These are phyloP conservation scores for Kingdonia uniflora DNA, from an alignment of 164 flowering plant genomes.

Conservation along the genomic window DNA sequence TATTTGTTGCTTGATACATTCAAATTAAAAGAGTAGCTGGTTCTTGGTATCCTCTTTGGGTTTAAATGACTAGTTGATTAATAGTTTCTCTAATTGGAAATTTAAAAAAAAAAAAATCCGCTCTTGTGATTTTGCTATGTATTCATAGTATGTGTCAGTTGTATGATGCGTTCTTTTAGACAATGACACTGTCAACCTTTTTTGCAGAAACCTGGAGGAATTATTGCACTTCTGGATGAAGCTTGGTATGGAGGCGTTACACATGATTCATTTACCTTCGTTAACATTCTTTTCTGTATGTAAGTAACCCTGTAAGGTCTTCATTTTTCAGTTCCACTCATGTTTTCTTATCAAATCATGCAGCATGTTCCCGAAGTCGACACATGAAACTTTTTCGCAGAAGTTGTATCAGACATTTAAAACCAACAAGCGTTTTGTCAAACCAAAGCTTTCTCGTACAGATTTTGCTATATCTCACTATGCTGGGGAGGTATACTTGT, in stretches of 20 bases:
- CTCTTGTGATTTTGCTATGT: background rate
- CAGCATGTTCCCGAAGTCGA: constrained; percentile 99
- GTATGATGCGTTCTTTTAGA: background rate
- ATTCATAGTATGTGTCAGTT: background rate
- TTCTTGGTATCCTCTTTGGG: no score
- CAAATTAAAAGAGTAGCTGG: no score
- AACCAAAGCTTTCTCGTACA: constrained; percentile 97
- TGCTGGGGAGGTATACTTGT: constrained; percentile 81
- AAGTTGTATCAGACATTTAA: constrained; percentile 89
- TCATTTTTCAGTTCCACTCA: background rate
- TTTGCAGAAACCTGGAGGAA: constrained; percentile 96
- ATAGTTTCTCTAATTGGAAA: no score
- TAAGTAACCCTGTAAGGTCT: background rate
- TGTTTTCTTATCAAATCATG: constrained; percentile 7
- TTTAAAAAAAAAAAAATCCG: no score
- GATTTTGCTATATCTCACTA: constrained; percentile 80
- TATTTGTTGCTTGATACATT: no score
- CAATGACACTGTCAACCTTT: constrained; percentile 3
- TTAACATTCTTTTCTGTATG: background rate
- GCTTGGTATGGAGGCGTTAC: constrained; percentile 55
- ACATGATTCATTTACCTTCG: background rate
- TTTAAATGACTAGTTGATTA: no score
- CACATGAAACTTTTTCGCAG: constrained; percentile 98
- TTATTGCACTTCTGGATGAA: constrained; percentile 93
- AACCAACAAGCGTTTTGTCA: constrained; percentile 72